Conservation (phyloP, 2,329 filamentous ascomycete species). For the Capronia americana region DNA sequence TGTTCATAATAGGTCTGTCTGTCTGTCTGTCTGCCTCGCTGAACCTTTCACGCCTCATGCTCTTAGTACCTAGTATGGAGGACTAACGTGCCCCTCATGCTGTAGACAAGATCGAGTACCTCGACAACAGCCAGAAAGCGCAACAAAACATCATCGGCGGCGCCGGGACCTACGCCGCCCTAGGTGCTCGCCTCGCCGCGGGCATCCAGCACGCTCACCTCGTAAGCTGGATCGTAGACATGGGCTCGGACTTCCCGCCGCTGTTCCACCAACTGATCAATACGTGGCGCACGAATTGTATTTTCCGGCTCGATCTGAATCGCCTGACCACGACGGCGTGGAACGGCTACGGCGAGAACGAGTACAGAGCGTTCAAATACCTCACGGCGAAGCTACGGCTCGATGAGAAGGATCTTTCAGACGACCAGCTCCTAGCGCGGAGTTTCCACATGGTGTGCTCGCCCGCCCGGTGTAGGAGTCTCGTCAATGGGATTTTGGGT, state of each 20-base stretch:
- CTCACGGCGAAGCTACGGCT: conserved; percentile 84
- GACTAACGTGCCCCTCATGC: not conserved
- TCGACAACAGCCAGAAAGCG: conserved; percentile 64
- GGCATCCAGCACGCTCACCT: conserved; percentile 68
- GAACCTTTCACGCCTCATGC: not conserved
- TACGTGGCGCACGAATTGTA: conserved; percentile 76
- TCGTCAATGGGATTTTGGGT: conserved; percentile 73
- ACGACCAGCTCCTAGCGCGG: conserved; percentile 70
- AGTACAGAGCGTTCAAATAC: conserved; percentile 82
- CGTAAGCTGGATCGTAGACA: conserved; percentile 90
- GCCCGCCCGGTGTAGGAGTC: conserved; percentile 74
- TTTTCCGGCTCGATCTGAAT: conserved; percentile 69
- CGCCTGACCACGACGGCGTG: conserved; percentile 86
- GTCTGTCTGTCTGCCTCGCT: conserved; percentile 48
- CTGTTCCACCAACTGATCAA: conserved; percentile 68
- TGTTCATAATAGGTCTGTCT: conserved; percentile 68
- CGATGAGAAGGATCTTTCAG: conserved; percentile 72
- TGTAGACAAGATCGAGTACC: conserved; percentile 88
- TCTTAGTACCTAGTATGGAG: no score
- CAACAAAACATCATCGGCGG: conserved; percentile 80
- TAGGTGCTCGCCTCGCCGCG: conserved; percentile 88
- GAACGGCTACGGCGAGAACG: conserved; percentile 82
- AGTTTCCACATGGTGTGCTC: conserved; percentile 90
- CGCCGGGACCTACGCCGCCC: conserved; percentile 81
- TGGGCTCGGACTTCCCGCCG: conserved; percentile 82